Percentiles rank a stretch among this genome's conserved stretches.
Conservation (phyloP, 176 grass and related monocot species). For the Triticum turgidum region DNA sequence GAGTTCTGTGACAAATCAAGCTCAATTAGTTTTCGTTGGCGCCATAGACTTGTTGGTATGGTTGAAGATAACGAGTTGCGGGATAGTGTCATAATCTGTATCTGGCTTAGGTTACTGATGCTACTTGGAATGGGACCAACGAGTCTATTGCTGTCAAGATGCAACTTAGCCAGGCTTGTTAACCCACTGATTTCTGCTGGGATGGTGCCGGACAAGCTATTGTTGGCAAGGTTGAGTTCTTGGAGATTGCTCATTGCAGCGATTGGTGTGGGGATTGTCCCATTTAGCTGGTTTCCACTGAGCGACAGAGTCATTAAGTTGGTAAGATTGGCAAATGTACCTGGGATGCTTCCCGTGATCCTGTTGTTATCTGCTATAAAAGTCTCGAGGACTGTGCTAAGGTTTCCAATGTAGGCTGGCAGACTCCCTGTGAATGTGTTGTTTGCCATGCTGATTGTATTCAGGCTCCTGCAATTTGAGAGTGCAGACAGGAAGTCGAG, state of each 20-base stretch:
- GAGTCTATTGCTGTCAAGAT: constrained; percentile 37
- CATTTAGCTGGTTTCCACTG: constrained; percentile 35
- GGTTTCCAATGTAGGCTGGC: constrained; percentile 23
- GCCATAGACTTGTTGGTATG: constrained; percentile 16
- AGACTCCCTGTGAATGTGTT: constrained; percentile 20
- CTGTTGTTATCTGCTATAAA: constrained; percentile 6
- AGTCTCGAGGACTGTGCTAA: not conserved
- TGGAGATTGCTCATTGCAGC: constrained; percentile 25
- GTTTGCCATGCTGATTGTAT: not conserved
- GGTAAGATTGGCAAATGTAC: constrained; percentile 28
- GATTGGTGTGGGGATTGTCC: constrained; percentile 28
- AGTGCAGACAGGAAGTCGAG: constrained; percentile 32
- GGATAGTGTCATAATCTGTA: not conserved
- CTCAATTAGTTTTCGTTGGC: not conserved
- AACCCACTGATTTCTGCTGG: not conserved
- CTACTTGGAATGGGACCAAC: not conserved
- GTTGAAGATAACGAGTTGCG: not conserved
- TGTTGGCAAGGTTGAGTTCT: constrained; percentile 33
- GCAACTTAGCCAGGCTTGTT: constrained; percentile 19
- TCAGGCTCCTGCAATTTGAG: constrained; percentile 25
- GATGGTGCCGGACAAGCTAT: constrained; percentile 26
- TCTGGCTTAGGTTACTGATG: not conserved
- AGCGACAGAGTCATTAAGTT: constrained; percentile 25
- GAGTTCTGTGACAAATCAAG: constrained; percentile 8
- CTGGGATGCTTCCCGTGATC: constrained; percentile 32